Conservation (phyloP, 176 grass and related monocot species). For the Carex parvula region DNA sequence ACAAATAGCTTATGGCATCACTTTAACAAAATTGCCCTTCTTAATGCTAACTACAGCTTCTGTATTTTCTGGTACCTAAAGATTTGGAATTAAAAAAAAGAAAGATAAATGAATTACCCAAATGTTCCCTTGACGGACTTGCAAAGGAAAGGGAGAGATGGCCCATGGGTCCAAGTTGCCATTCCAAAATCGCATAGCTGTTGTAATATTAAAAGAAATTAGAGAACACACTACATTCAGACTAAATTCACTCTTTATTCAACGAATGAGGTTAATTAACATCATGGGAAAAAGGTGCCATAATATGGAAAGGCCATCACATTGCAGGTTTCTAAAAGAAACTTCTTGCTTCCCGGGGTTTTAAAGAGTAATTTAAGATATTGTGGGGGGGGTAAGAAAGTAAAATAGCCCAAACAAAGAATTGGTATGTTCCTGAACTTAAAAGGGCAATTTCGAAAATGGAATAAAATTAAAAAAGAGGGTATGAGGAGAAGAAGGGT, state of each 20-base stretch:
- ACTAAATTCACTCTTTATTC: neutral
- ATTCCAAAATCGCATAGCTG: constrained; percentile 57
- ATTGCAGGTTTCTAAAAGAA: neutral
- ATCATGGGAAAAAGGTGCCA: neutral
- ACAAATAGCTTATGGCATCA: neutral
- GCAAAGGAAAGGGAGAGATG: constrained; percentile 50
- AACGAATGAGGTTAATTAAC: neutral
- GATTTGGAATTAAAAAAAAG: neutral
- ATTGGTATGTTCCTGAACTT: neutral
- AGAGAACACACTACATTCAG: neutral
- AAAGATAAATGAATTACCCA: constrained; percentile 32
- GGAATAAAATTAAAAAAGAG: neutral
- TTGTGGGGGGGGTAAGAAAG: neutral
- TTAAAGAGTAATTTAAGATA: neutral
- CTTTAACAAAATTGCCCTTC: neutral
- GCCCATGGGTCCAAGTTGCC: constrained; percentile 47
- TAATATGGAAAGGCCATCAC: neutral
- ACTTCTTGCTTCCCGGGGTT: neutral
- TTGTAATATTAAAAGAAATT: neutral
- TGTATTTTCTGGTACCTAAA: constrained; percentile 2
- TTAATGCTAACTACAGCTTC: neutral
- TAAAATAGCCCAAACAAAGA: neutral
- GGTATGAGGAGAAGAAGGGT: neutral
- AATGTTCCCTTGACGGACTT: constrained; percentile 53
- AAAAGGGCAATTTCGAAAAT: neutral